These are phyloP conservation scores for Tieghemostelium lacteum DNA, from an alignment of 78 protist species.

Conservation along the genomic window DNA sequence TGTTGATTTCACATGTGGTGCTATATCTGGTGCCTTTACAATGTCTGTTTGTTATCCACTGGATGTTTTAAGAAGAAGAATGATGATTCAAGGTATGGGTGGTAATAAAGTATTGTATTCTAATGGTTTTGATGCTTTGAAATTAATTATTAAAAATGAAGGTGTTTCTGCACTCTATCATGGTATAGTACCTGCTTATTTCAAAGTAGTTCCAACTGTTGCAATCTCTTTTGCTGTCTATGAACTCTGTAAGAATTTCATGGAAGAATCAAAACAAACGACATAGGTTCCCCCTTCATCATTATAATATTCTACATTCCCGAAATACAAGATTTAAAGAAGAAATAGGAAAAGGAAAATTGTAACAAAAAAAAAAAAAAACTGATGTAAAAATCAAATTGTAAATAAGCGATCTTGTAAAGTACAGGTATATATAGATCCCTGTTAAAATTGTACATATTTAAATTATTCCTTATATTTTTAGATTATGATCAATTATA, in stretches of 20 bases:
- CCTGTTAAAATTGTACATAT: too few species aligned
- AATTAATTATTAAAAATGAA: conserved; percentile 6
- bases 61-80: conserved; percentile 56
- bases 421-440: too few species aligned
- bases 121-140: conserved; percentile 39
- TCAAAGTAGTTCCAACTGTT: conserved; percentile 61
- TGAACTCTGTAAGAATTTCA: conserved; percentile 21
- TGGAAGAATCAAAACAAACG: too few species aligned
- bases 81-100: conserved; percentile 47
- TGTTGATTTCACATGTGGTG: conserved; percentile 54
- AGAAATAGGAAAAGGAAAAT: too few species aligned
- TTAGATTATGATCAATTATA: too few species aligned
- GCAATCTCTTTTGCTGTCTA: conserved; percentile 65
- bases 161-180: conserved; percentile 33
- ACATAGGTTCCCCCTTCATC: too few species aligned
- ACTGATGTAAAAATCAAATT: too few species aligned
- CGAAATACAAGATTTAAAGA: too few species aligned
- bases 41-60: conserved; percentile 68
- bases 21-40: conserved; percentile 41
- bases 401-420: too few species aligned
- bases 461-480: too few species aligned
- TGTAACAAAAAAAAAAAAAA: too few species aligned
- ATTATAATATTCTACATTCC: too few species aligned
- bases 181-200: conserved; percentile 47
- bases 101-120: conserved; percentile 14